Percentiles rank a stretch among this genome's conserved stretches.
These are phyloP conservation scores for Nicotiana knightiana DNA, from an alignment of 257 asterid species.

Conservation along the genomic window DNA sequence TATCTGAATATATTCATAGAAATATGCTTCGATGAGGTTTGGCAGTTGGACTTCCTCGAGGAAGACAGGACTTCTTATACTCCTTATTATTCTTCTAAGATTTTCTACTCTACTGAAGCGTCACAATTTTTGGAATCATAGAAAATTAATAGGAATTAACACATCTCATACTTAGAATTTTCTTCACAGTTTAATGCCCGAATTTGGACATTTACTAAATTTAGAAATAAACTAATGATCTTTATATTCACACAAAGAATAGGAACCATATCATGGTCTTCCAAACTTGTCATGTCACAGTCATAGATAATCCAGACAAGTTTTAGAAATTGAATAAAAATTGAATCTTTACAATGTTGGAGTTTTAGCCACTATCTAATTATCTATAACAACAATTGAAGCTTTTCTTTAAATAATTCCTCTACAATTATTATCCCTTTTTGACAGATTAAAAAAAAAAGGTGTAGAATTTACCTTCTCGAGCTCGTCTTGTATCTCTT, in stretches of 20 bases:
- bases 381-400: neutral
- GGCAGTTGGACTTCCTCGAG: neutral
- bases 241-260: neutral
- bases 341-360: no score
- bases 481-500: constrained; percentile 64
- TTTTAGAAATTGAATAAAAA: neutral
- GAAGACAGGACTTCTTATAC: neutral
- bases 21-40: neutral
- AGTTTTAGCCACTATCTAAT: neutral
- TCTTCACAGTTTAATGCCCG: neutral
- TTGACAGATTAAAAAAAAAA: no score
- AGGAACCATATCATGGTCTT: neutral
- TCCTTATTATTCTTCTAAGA: neutral
- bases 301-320: neutral
- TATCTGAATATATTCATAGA: neutral
- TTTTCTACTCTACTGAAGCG: neutral
- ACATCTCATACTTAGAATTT: neutral
- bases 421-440: neutral
- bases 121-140: neutral
- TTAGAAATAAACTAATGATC: neutral
- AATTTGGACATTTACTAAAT: neutral
- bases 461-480: constrained; percentile 35
- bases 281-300: neutral
- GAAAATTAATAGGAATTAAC: neutral
- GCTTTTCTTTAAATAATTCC: neutral